Percentiles rank a stretch among this genome's conserved stretches.
Conservation (phyloP, 2,329 filamentous ascomycete genomes). For the Chaetomiaceae sp. region DNA sequence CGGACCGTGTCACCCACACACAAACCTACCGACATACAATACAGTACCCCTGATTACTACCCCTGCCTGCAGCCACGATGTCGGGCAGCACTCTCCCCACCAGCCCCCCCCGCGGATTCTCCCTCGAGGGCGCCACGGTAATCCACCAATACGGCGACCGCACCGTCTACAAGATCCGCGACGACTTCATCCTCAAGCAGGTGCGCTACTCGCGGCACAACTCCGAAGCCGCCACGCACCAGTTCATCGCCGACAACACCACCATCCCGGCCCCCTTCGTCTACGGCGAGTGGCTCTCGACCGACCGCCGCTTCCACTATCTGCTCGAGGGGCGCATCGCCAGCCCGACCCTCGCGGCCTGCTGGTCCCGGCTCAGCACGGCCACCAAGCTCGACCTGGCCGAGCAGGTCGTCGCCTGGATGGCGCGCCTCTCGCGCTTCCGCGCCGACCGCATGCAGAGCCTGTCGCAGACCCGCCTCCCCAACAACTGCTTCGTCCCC, state of each 20-base stretch:
- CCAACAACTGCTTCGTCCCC: constrained; percentile 11
- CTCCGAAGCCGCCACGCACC: constrained; percentile 4
- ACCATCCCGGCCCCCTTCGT: constrained; percentile 7
- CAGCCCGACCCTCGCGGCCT: constrained; percentile 7
- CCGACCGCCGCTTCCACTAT: neutral
- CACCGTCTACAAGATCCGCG: neutral
- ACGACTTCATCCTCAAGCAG: constrained; percentile 5
- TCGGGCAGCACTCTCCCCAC: neutral
- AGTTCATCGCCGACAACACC: neutral
- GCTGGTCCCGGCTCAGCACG: neutral
- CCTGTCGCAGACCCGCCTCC: neutral
- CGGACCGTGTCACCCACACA: neutral
- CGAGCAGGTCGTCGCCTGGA: neutral
- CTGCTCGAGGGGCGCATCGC: constrained; percentile 4
- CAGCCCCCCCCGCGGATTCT: neutral
- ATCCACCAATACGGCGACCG: constrained; percentile 8
- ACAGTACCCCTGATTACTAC: too few species aligned
- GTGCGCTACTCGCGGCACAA: neutral
- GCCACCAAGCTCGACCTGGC: neutral
- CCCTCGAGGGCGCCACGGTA: neutral
- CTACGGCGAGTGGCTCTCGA: constrained; percentile 10
- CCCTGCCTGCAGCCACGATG: neutral
- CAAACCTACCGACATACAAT: too few species aligned
- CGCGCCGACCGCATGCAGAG: neutral
- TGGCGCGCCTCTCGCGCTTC: constrained; percentile 2